These are phyloP conservation scores for Hyphodiscus sp. DNA, from an alignment of 2,329 filamentous ascomycete genomes.

Conservation along the genomic window DNA sequence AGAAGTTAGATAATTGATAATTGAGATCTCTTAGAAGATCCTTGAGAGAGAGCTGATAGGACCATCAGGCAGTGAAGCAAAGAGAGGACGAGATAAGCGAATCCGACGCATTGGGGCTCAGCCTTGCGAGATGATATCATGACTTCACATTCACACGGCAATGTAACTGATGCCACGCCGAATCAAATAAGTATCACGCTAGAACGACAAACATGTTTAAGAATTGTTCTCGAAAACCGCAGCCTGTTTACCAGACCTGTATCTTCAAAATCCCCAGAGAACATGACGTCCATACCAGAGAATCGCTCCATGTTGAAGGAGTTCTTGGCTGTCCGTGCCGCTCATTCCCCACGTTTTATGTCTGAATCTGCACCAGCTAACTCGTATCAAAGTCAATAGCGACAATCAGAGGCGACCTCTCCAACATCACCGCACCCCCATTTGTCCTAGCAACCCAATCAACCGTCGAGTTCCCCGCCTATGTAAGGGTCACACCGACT, in stretches of 20 bases:
- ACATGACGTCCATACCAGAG: neutral
- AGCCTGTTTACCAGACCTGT: neutral
- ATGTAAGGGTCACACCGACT: too few relatives aligned
- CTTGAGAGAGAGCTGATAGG: too few relatives aligned
- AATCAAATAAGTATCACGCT: neutral
- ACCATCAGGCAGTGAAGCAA: too few relatives aligned
- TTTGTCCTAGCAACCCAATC: conserved; percentile 76
- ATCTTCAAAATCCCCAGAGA: neutral
- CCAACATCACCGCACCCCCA: conserved; percentile 71
- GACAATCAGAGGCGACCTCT: conserved; percentile 76
- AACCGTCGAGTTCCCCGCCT: conserved; percentile 72
- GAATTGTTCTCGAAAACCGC: neutral
- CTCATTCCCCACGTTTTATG: neutral
- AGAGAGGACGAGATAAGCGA: neutral
- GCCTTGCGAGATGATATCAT: neutral
- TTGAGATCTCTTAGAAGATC: too few relatives aligned
- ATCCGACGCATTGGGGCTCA: neutral
- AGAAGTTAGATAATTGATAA: too few relatives aligned
- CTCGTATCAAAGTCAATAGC: conserved; percentile 52
- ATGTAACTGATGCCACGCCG: neutral
- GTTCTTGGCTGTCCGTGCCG: neutral
- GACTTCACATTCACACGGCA: neutral
- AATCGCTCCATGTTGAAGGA: neutral
- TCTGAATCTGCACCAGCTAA: neutral
- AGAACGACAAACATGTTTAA: neutral